Percentiles rank a stretch among this genome's conserved stretches.
These are phyloP conservation scores for Malus hybrid DNA, from an alignment of 331 rosid genomes.

Conservation along the genomic window DNA sequence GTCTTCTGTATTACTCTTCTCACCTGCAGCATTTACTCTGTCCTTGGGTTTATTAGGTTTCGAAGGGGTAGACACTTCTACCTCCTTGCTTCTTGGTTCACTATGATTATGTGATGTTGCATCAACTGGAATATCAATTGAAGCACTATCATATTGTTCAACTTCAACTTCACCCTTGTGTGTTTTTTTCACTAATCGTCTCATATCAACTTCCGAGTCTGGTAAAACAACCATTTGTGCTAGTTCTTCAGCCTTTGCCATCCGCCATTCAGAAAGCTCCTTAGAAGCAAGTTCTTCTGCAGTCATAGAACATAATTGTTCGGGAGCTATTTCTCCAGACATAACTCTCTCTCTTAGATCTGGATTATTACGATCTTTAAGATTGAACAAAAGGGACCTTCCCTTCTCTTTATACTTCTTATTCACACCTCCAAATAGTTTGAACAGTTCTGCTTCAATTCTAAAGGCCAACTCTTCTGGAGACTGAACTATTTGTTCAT, in stretches of 20 bases:
- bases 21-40: constrained; percentile 17
- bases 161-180: constrained; percentile 99
- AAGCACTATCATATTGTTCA: constrained; percentile 54
- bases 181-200: constrained; percentile 88
- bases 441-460: constrained; percentile 83
- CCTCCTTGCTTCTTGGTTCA: constrained; percentile 31
- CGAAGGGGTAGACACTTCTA: constrained; percentile 23
- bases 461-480: constrained; percentile 51
- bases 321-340: constrained; percentile 75
- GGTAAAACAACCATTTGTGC: constrained; percentile 95
- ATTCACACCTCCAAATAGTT: constrained; percentile 93
- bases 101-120: constrained; percentile 30
- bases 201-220: constrained; percentile 72
- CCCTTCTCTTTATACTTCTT: constrained; percentile 99
- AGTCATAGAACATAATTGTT: constrained; percentile 80
- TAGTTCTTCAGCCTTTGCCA: constrained; percentile 97
- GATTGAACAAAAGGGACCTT: constrained; percentile 89
- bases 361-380: constrained; percentile 94
- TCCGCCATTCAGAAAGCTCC: constrained; percentile 97
- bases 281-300: constrained; percentile 99
- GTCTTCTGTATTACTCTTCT: constrained; percentile 30
- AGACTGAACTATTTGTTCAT: constrained; percentile 23
- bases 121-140: constrained; percentile 57
- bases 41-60: constrained; percentile 30
- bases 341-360: constrained; percentile 87